Base-by-base conservation (phyloP, 768 basidiomycete species). In the Termitomyces sp. region DNA sequence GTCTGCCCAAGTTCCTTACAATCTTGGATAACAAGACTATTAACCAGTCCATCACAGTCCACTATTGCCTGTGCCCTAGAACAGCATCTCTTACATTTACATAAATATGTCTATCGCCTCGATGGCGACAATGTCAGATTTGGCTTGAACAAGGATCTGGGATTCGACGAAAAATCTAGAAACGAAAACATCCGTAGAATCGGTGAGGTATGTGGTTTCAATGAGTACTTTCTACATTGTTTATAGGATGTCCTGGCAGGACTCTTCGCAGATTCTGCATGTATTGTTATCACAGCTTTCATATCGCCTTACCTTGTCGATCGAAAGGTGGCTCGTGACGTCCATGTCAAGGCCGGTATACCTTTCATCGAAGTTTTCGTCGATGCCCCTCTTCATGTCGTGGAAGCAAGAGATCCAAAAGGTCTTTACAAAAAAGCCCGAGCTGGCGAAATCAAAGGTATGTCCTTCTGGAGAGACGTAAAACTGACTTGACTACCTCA, bases 21-120 rank as follows among this genome's bases (percentile, higher is more conserved):
- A 32, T 3, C 27, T 16, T 42, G n/a, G 43, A 32, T 14, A 21
- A 35, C 50, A 21, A 40, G 38, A 51, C 17, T 23, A 41, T 49
- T 3, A 53, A 54, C 27, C 19, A 40, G 57, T 45, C 7, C 44
- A 49, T 52, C 27, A 31, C 54, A 98, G 94, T 98, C 95, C 6
- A 98, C 96, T 27, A 92, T 99, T 63, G 97, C 92, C 5, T 96
- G 93, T 65, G 97, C 97, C 21, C 80, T 99, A 58, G 97, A 99
- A 72, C 95, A 97, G 69, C 92, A 95, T 70, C 82, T 99, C 7
- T 78, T 99, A 53, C 92, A 95, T 73, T 76, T 89, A 50, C 83
- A 83, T 59, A 91, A 89, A 65, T 95, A 91, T 66, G 77, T 87
- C 42, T 98, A 98, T 72, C 86, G 96, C 25, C 81, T 99, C 35